These are phyloP conservation scores for Nemania abortiva DNA, from an alignment of 2,329 filamentous ascomycete genomes.

Conservation along the genomic window DNA sequence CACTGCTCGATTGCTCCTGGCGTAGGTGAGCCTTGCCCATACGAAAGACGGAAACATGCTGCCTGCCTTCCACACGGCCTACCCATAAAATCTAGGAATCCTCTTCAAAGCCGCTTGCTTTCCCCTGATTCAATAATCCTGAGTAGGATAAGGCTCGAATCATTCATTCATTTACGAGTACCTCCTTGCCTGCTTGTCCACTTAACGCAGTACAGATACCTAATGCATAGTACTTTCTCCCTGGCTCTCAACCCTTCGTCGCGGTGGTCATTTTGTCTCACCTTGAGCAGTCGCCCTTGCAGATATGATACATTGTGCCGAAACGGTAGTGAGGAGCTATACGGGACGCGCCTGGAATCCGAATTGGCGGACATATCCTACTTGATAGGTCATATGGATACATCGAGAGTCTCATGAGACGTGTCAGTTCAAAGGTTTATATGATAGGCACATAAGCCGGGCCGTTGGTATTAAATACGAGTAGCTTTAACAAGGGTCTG, in stretches of 20 bases:
- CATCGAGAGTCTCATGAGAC: too few species aligned
- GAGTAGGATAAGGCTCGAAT: too few species aligned
- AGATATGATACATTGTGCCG: not conserved
- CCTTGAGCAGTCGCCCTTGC: not conserved
- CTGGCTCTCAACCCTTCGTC: not conserved
- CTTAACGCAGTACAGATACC: too few species aligned
- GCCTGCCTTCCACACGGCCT: too few species aligned
- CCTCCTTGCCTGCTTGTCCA: too few species aligned
- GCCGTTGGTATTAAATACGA: not conserved
- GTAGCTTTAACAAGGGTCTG: not conserved
- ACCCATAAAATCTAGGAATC: too few species aligned
- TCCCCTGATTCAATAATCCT: too few species aligned
- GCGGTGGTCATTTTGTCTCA: not conserved
- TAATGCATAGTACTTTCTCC: not conserved
- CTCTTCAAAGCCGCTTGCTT: too few species aligned
- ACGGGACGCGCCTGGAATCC: not conserved
- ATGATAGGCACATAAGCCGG: not conserved
- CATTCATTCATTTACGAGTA: too few species aligned
- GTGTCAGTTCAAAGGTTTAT: not conserved
- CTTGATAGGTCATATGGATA: too few species aligned
- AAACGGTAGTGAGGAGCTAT: not conserved
- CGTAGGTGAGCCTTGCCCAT: not conserved
- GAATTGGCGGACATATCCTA: too few species aligned
- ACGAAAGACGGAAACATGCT: not conserved
- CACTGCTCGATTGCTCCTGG: too few species aligned